phyloP scores from a whole-genome alignment of 2,329 filamentous ascomycete genomes.

The Sarocladiaceae sp. region DNA sequence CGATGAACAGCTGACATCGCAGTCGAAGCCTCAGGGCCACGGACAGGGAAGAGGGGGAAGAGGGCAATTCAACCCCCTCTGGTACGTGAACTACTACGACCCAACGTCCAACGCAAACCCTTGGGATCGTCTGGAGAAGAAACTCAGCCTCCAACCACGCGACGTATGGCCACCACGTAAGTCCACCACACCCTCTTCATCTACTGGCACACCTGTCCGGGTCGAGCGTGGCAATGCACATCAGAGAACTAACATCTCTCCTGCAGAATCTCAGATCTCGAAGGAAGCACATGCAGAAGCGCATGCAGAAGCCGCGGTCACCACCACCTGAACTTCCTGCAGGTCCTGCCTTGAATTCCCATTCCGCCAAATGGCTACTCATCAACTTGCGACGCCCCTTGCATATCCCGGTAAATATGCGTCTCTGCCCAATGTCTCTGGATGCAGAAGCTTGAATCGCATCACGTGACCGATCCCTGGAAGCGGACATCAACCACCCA shows the following conservation, averaged over 20 bases:
- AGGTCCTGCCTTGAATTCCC: too few relatives aligned
- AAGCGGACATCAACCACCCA: background rate
- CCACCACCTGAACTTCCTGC: background rate
- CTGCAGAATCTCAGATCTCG: background rate
- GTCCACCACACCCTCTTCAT: background rate
- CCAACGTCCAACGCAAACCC: slow-evolving; percentile 68
- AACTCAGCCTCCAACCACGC: slow-evolving; percentile 19
- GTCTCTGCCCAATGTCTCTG: background rate
- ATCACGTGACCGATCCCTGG: background rate
- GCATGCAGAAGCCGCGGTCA: background rate
- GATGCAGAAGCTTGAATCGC: background rate
- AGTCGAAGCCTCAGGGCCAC: slow-evolving; percentile 7
- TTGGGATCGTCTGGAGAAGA: slow-evolving; percentile 57
- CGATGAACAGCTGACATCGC: slow-evolving; percentile 5
- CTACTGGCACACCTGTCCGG: background rate
- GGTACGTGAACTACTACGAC: slow-evolving; percentile 67
- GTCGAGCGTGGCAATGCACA: background rate
- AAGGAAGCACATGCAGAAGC: background rate
- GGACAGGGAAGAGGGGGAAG: background rate
- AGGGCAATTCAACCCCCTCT: slow-evolving; percentile 30
- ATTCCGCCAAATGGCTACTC: too few relatives aligned
- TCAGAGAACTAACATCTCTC: background rate
- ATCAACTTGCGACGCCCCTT: background rate
- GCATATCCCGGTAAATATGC: background rate
- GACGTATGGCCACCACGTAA: slow-evolving; percentile 3